Conservation (phyloP, 2,329 filamentous ascomycete species). For the Colletotrichum cuscutae region DNA sequence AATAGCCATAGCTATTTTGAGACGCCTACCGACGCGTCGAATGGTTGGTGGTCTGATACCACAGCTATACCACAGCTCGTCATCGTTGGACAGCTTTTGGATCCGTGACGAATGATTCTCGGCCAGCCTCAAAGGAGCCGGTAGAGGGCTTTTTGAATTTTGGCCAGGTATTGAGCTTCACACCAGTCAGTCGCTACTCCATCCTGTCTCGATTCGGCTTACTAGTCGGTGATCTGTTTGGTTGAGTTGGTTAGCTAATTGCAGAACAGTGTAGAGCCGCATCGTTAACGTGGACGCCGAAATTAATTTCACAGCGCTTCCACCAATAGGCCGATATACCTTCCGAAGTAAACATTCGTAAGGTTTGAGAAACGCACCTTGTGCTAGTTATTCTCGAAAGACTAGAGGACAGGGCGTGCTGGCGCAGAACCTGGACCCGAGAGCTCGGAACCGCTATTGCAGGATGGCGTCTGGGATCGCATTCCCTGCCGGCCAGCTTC, state of each 20-base stretch:
- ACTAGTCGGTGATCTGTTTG: neutral
- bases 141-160: neutral
- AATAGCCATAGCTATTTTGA: constrained; percentile 7
- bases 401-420: constrained; percentile 9
- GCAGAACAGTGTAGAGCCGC: neutral
- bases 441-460: constrained; percentile 27
- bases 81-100: neutral
- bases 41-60: neutral
- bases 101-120: neutral
- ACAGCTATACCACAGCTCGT: neutral
- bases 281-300: neutral
- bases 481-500: constrained; percentile 12
- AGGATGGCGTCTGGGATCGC: constrained; percentile 14
- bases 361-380: neutral
- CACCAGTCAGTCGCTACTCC: neutral
- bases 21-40: neutral
- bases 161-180: neutral
- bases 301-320: neutral
- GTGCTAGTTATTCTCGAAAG: neutral
- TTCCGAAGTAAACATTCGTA: neutral
- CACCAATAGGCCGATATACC: neutral
- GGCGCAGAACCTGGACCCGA: constrained; percentile 9
- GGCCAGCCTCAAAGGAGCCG: neutral
- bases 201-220: neutral
- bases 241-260: neutral